A percentile compares a stretch with the other conserved stretches of the same genome.
phyloP scores from a whole-genome alignment of 495 filamentous ascomycete species.

The Neurospora hispaniola region DNA sequence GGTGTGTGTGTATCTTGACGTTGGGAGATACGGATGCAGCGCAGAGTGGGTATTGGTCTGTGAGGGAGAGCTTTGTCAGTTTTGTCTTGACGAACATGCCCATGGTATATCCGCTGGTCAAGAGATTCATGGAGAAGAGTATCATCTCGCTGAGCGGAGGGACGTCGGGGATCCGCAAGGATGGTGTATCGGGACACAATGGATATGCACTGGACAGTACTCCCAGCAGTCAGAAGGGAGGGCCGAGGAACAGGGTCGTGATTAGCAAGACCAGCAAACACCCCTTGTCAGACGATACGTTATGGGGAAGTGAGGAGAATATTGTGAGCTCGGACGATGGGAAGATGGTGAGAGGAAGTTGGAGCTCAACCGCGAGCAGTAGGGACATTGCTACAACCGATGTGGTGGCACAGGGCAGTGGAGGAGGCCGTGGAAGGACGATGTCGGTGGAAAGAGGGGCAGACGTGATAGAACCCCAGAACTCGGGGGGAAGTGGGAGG shows the following conservation, averaged over 20 bases:
- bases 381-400: not conserved
- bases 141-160: not conserved
- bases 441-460: not conserved
- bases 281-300: constrained; percentile 28
- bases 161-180: not conserved
- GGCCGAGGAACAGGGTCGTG: not conserved
- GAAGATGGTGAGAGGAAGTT: not conserved
- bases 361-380: not conserved
- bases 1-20: constrained; percentile 36
- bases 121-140: constrained; percentile 1
- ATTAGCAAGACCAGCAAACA: constrained; percentile 20
- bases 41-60: constrained; percentile 37
- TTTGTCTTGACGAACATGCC: constrained; percentile 43
- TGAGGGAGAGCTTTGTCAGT: constrained; percentile 42
- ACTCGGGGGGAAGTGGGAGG: not conserved
- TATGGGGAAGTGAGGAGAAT: constrained; percentile 32
- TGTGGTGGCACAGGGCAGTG: not conserved
- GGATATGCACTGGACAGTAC: not conserved
- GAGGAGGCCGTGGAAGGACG: not conserved
- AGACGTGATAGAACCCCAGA: not conserved
- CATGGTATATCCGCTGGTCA: constrained; percentile 39
- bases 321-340: constrained; percentile 18
- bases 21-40: constrained; percentile 14
- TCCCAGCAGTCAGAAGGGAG: not conserved
- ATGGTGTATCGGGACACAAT: not conserved